A percentile compares a stretch with the other conserved stretches of the same genome.
Evolutionary conservation across 148 eudicot species (phyloP).

Genomic region (Arbutus unedo): DNA sequence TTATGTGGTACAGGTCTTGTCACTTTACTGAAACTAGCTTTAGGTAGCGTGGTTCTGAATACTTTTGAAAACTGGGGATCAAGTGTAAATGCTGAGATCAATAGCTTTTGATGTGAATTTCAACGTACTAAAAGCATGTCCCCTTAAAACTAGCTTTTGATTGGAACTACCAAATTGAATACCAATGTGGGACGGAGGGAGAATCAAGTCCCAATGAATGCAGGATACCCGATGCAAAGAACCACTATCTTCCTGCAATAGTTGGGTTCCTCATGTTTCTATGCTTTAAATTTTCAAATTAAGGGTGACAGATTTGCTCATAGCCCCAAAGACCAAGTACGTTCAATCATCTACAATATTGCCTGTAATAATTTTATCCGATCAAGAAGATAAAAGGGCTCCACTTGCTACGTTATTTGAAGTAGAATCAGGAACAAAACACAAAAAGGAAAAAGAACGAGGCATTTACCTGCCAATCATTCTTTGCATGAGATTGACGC

Average conservation of each 20-base stretch:
- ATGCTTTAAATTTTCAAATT: background rate
- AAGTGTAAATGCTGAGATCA: background rate
- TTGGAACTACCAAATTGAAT: background rate
- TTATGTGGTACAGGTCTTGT: background rate
- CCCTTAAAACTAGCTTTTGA: background rate
- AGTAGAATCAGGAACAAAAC: background rate
- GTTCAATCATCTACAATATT: background rate
- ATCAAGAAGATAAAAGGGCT: background rate
- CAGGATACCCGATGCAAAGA: background rate
- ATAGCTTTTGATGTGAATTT: background rate
- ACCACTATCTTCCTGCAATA: background rate
- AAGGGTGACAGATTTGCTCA: background rate
- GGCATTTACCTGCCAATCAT: slow-evolving; percentile 65
- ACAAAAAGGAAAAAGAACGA: background rate
- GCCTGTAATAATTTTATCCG: background rate
- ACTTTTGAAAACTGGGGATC: background rate
- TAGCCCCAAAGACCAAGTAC: background rate
- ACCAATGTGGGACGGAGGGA: background rate
- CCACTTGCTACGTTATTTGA: background rate
- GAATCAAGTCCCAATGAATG: background rate
- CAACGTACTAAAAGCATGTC: background rate
- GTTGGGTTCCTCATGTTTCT: background rate
- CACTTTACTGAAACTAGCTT: background rate
- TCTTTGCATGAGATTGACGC: slow-evolving; percentile 80
- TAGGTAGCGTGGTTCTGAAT: background rate